These are phyloP conservation scores for Cladophialophora psammophila DNA, from an alignment of 2,329 filamentous ascomycete species.

Conservation along the genomic window DNA sequence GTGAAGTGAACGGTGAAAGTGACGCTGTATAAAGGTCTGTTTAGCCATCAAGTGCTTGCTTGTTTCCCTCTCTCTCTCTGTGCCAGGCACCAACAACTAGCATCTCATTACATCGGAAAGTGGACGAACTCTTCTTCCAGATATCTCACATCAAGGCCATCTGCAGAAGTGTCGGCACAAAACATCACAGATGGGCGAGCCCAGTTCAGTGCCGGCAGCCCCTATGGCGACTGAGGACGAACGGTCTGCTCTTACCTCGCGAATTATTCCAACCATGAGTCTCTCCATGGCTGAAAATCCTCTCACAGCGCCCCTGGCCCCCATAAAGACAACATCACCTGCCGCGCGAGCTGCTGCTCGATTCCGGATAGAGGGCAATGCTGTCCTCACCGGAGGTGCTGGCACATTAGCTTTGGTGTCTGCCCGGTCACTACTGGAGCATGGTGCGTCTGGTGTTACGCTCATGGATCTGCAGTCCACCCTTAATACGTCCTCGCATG, in stretches of 20 bases:
- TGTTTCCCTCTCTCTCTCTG: neutral
- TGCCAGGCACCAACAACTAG: neutral
- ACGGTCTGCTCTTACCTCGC: conserved; percentile 36
- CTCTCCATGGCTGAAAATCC: conserved; percentile 38
- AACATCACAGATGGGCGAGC: conserved; percentile 26
- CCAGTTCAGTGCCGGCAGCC: conserved; percentile 15
- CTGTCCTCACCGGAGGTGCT: conserved; percentile 67
- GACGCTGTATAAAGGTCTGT: neutral
- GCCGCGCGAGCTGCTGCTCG: conserved; percentile 43
- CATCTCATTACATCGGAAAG: neutral
- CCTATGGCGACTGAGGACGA: conserved; percentile 34
- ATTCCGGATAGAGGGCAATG: conserved; percentile 45
- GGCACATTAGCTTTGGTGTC: conserved; percentile 68
- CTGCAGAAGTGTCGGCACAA: neutral
- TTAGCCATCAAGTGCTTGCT: neutral
- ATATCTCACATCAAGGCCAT: neutral
- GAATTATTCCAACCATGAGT: conserved; percentile 40
- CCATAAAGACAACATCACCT: conserved; percentile 38
- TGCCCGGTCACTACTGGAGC: conserved; percentile 70
- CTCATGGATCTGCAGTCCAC: conserved; percentile 66
- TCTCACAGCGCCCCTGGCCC: conserved; percentile 43
- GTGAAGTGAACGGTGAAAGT: neutral
- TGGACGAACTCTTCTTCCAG: neutral
- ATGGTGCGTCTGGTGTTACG: conserved; percentile 66
- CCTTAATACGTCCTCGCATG: conserved; percentile 45